These are phyloP conservation scores for Chrysoporthe deuterocubensis DNA, from an alignment of 2,329 filamentous ascomycete species.

Conservation along the genomic window DNA sequence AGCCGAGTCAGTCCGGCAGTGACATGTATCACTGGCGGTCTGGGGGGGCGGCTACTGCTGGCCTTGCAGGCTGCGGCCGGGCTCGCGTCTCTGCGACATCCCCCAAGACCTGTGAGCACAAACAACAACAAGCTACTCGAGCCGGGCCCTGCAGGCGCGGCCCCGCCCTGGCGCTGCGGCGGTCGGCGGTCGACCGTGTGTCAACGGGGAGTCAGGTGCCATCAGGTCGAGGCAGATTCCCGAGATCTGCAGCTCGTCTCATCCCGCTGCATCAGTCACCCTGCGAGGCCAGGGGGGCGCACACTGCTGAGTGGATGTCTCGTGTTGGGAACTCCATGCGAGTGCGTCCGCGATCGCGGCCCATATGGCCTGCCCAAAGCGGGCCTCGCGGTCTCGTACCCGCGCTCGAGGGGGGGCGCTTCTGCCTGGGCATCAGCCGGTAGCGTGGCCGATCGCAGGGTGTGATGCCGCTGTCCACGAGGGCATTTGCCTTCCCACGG, in stretches of 20 bases:
- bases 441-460: background rate
- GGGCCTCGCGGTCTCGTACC: background rate
- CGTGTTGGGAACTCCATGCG: background rate
- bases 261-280: background rate
- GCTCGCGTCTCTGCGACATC: background rate
- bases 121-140: background rate
- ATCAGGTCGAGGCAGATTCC: background rate
- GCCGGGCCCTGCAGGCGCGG: background rate
- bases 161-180: background rate
- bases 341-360: background rate
- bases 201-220: background rate
- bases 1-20: constrained; percentile 3
- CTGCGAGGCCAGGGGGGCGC: too few species aligned
- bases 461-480: background rate
- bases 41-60: background rate
- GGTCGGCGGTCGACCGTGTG: background rate
- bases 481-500: background rate
- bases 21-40: background rate
- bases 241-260: background rate
- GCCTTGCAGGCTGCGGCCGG: constrained; percentile 4
- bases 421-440: background rate
- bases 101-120: background rate
- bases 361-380: background rate
- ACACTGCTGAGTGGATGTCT: background rate
- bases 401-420: background rate